Percentiles rank a stretch among this genome's conserved stretches.
These are phyloP conservation scores for Trypanosoma avium DNA, from an alignment of 208 protist species.

Conservation along the genomic window DNA sequence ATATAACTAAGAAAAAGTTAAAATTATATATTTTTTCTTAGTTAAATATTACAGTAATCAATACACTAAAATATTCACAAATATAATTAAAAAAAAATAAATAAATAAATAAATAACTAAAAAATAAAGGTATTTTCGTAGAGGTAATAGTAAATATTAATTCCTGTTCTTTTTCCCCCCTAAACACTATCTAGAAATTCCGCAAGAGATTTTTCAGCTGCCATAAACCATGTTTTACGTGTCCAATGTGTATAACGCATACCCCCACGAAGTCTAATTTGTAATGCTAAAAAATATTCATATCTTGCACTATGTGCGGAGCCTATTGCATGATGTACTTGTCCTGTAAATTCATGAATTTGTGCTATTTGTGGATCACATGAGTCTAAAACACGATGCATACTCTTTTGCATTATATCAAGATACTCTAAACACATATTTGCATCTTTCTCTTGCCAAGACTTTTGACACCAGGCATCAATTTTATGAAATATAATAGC, in stretches of 20 bases:
- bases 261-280: slow-evolving; percentile 24
- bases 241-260: slow-evolving; percentile 30
- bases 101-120: not conserved
- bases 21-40: no score
- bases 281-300: slow-evolving; percentile 29
- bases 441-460: slow-evolving; percentile 29
- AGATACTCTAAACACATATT: slow-evolving; percentile 22
- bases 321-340: slow-evolving; percentile 34
- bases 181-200: slow-evolving; percentile 34
- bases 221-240: slow-evolving; percentile 37
- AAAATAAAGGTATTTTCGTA: no score
- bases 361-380: slow-evolving; percentile 31
- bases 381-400: slow-evolving; percentile 26
- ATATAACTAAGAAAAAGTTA: no score
- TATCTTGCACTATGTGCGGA: slow-evolving; percentile 31
- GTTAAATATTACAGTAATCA: no score
- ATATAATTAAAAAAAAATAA: slow-evolving; percentile 11
- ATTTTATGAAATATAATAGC: slow-evolving; percentile 31
- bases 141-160: no score
- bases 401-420: slow-evolving; percentile 30
- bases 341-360: slow-evolving; percentile 33
- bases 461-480: slow-evolving; percentile 29
- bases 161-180: not conserved
- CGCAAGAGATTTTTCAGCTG: slow-evolving; percentile 27
- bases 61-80: no score